phyloP scores from a whole-genome alignment of 768 basidiomycete species.

The Amanita phalloides region DNA sequence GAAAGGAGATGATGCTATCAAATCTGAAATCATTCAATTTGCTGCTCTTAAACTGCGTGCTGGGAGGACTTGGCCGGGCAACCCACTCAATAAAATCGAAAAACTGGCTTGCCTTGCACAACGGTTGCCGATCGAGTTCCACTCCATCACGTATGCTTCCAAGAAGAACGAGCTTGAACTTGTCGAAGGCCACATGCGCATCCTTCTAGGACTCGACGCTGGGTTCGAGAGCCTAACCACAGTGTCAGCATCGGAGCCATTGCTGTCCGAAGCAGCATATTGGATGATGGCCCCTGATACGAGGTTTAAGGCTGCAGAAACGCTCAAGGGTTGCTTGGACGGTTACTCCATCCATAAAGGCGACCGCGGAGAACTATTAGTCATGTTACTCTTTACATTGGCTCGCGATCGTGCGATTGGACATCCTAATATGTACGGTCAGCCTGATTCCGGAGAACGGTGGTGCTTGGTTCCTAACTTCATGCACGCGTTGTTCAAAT shows the following conservation, averaged over 20 bases:
- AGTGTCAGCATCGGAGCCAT: constrained; percentile 15
- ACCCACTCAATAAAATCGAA: not conserved
- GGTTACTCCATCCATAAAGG: constrained; percentile 12
- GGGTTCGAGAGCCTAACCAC: constrained; percentile 12
- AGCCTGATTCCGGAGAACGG: not conserved
- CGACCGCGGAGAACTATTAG: constrained; percentile 14
- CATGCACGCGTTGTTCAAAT: not conserved
- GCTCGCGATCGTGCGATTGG: constrained; percentile 13
- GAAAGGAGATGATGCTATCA: not conserved
- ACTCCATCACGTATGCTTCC: not conserved
- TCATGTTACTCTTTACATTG: constrained; percentile 9
- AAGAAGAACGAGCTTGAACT: not conserved
- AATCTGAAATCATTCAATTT: constrained; percentile 1
- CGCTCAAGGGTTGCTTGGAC: not conserved
- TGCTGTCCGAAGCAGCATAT: constrained; percentile 16
- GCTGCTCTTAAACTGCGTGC: not conserved
- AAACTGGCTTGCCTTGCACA: constrained; percentile 1
- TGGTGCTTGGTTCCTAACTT: not conserved
- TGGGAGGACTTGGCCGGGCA: not conserved
- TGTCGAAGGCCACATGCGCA: constrained; percentile 14
- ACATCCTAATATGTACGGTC: not conserved
- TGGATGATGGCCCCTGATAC: constrained; percentile 6
- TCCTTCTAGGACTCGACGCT: constrained; percentile 3
- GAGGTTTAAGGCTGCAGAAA: not conserved
- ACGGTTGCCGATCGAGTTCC: constrained; percentile 1